These are phyloP conservation scores for Biscutella auriculata DNA, from an alignment of 441 rosid genomes.

Conservation along the genomic window DNA sequence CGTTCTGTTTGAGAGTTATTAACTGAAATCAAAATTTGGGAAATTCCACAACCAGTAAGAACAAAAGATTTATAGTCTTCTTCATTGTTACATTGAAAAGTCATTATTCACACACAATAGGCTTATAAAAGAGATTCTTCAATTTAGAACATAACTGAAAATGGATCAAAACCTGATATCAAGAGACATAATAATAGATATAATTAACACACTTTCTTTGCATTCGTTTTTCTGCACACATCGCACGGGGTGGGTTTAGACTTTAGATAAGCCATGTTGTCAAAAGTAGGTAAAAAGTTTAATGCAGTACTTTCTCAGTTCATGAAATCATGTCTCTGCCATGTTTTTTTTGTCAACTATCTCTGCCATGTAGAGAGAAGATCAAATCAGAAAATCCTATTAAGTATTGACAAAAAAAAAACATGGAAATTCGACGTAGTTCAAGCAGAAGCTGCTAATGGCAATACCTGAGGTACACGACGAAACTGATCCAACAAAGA, in stretches of 20 bases:
- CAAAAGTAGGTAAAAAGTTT: background rate
- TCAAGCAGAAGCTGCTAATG: background rate
- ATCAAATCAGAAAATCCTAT: conserved; percentile 16
- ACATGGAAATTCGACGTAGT: conserved; percentile 19
- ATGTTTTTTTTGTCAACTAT: too few species aligned
- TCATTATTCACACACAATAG: background rate
- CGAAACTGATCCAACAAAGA: background rate
- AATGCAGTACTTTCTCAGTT: conserved; percentile 6
- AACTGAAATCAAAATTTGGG: background rate
- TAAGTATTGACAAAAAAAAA: conserved; percentile 21
- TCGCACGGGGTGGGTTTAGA: too few species aligned
- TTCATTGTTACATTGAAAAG: background rate
- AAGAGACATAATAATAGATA: background rate
- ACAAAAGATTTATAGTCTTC: background rate
- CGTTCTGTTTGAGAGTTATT: background rate
- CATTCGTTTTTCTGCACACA: background rate
- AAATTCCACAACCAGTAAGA: background rate
- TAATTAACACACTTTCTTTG: background rate
- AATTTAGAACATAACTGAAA: background rate
- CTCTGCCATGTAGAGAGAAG: conserved; percentile 16
- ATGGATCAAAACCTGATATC: background rate
- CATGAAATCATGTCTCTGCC: too few species aligned
- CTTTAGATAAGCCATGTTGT: background rate
- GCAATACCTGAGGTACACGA: background rate
- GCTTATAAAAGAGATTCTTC: background rate